Conservation (phyloP, 2,329 filamentous ascomycete species). For the Parascedosporium putredinis region DNA sequence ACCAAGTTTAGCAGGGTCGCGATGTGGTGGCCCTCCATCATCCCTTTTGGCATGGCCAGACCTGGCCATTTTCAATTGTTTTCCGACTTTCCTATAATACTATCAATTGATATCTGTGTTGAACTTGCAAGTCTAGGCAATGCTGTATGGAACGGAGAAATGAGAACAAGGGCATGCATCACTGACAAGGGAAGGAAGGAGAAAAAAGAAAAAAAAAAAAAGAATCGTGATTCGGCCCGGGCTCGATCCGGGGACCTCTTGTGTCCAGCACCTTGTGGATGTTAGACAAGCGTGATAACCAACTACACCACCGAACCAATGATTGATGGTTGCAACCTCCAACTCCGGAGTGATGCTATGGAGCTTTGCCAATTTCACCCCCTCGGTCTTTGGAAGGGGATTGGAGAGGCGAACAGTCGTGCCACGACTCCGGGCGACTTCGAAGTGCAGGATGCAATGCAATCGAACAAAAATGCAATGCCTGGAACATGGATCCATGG, state of each 20-base stretch:
- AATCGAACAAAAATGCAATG: too few species aligned
- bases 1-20: too few species aligned
- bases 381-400: not conserved
- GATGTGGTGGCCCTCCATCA: too few species aligned
- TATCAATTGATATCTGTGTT: too few species aligned
- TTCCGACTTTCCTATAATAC: too few species aligned
- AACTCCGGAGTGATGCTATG: conserved; percentile 10
- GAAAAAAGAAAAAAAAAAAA: not conserved
- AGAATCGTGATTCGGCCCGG: not conserved
- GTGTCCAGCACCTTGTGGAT: conserved; percentile 5
- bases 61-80: too few species aligned
- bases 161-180: too few species aligned
- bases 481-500: too few species aligned
- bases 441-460: too few species aligned
- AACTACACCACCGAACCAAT: conserved; percentile 4
- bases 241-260: conserved; percentile 4
- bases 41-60: too few species aligned
- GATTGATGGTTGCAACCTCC: conserved; percentile 5
- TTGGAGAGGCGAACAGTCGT: not conserved
- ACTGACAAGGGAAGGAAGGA: not conserved
- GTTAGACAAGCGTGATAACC: conserved; percentile 4
- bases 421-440: too few species aligned
- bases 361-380: not conserved
- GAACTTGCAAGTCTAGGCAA: not conserved
- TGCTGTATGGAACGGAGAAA: not conserved